A percentile compares a stretch with the other conserved stretches of the same genome.
Conservation (phyloP, 495 filamentous ascomycete genomes). For the Chaetomium cochliodes region DNA sequence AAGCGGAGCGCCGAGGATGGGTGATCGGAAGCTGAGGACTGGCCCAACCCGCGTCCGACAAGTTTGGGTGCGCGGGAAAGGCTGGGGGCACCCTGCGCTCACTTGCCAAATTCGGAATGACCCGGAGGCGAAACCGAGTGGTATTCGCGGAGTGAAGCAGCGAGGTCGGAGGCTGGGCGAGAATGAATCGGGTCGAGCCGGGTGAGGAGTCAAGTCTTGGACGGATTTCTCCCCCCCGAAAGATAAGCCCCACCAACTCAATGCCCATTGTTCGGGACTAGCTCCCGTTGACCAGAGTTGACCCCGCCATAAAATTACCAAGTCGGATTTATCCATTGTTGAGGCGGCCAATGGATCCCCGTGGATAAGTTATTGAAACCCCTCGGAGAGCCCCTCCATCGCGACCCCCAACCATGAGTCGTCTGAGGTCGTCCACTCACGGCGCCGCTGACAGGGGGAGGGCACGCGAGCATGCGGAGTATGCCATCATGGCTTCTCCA, state of each 20-base stretch:
- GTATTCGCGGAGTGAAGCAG: slow-evolving; percentile 4
- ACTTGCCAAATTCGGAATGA: slow-evolving; percentile 19
- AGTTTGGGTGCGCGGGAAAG: not conserved
- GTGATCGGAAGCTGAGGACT: slow-evolving; percentile 1
- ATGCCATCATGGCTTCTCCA: slow-evolving; percentile 6
- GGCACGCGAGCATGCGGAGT: slow-evolving; percentile 19
- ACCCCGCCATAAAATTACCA: slow-evolving; percentile 22
- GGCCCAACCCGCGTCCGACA: slow-evolving; percentile 11
- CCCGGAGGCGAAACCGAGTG: slow-evolving; percentile 19
- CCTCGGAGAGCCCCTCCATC: not conserved
- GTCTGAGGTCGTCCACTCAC: not conserved
- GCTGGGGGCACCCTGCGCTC: slow-evolving; percentile 11
- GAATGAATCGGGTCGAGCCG: slow-evolving; percentile 18
- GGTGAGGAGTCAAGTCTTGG: slow-evolving; percentile 8
- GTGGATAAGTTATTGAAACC: slow-evolving; percentile 23
- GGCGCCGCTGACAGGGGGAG: not conserved
- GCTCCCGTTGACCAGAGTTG: slow-evolving; percentile 17
- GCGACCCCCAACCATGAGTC: slow-evolving; percentile 8
- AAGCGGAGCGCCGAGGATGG: slow-evolving; percentile 8
- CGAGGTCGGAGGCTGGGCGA: slow-evolving; percentile 26
- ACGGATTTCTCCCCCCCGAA: not conserved
- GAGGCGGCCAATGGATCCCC: slow-evolving; percentile 24
- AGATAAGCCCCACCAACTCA: slow-evolving; percentile 5
- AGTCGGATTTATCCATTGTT: slow-evolving; percentile 14
- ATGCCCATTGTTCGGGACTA: slow-evolving; percentile 12